A percentile compares a stretch with the other conserved stretches of the same genome.
Evolutionary conservation across 306 rosid species (phyloP).

Genomic region (Phaseolus lunatus): DNA sequence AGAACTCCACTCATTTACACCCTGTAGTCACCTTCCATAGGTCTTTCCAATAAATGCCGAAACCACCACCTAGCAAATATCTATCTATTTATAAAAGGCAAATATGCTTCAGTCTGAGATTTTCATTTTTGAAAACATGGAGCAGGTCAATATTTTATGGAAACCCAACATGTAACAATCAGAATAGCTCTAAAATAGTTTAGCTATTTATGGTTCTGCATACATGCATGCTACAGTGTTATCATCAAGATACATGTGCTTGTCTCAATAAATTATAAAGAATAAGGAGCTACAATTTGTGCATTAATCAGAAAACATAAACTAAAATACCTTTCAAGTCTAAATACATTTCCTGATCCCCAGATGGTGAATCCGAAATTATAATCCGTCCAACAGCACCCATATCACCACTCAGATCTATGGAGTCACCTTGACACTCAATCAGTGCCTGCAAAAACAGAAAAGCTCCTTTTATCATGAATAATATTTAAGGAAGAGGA

Average conservation of each 20-base stretch:
- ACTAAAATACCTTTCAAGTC: constrained; percentile 79
- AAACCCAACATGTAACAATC: constrained; percentile 20
- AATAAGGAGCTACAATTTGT: constrained; percentile 20
- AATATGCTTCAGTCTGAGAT: constrained; percentile 4
- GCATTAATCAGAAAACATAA: constrained; percentile 33
- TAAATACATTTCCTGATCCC: constrained; percentile 70
- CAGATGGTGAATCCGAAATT: constrained; percentile 69
- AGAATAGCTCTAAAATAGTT: constrained; percentile 20
- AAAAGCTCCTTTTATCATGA: constrained; percentile 39
- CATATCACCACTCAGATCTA: constrained; percentile 90
- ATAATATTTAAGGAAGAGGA: not conserved
- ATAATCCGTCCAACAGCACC: constrained; percentile 90
- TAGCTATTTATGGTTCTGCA: constrained; percentile 25
- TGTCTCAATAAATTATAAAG: not conserved
- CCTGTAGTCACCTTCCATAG: not conserved
- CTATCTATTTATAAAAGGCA: not conserved
- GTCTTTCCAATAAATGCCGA: not conserved
- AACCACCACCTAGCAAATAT: constrained; percentile 6
- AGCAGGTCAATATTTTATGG: constrained; percentile 21
- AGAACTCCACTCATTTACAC: no score
- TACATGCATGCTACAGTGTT: constrained; percentile 29
- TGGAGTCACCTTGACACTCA: constrained; percentile 95
- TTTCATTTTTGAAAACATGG: not conserved
- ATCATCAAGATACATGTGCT: constrained; percentile 23
- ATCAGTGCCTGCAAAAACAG: constrained; percentile 73